Base-by-base conservation (phyloP, 1,284 basidiomycete genomes). In the Meira miltonrushii region DNA sequence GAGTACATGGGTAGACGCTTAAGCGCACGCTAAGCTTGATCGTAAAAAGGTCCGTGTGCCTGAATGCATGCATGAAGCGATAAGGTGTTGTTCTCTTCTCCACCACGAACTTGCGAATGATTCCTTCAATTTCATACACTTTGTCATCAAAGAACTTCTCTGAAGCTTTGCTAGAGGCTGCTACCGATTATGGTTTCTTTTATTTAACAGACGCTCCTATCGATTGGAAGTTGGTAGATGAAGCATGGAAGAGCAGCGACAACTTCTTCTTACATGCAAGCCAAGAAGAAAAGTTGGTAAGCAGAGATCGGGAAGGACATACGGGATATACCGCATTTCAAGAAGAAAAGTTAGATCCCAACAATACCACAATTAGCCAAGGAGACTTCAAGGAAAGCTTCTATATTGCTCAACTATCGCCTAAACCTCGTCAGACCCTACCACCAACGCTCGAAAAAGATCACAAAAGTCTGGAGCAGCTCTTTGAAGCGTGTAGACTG, bases 361-460 rank as follows among this genome's bases (percentile, higher is more conserved):
- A 55, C 9, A 21, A 23, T 28, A 57, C 39, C 23, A 58, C 54
- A 49, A 63, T 38, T 10, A 54, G 49, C 4, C 60, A 47, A 21
- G 69, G 68, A n/a, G 71, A 74, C 52, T 58, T 74, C 3, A 74
- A 74, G 51, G 69, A 74, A 58, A 68, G 66, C 37, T 74, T 74
- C 50, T 70, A 72, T 53, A 57, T 74, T 17, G 62, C 64, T 13
- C 59, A 28, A 48, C 25, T 38, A 43, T 4, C 25, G 49, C 2
- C 55, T 17, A 5, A 25, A 57, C 11, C 39, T 38, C 25, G 38
- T 17, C 67, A 69, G 37, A 23, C 8, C 1, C 53, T 73, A 23
- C 71, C 71, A 21, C 55, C 56, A 12, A 51, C 55, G 2, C 55
- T 71, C 6, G 21, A 38, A 9, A 10, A 49, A 7, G 54, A 61